Evolutionary conservation across 2,329 filamentous ascomycete genomes (phyloP), one percentile per base, ranked within the genome.

Genomic region (Fusarium sp.): DNA sequence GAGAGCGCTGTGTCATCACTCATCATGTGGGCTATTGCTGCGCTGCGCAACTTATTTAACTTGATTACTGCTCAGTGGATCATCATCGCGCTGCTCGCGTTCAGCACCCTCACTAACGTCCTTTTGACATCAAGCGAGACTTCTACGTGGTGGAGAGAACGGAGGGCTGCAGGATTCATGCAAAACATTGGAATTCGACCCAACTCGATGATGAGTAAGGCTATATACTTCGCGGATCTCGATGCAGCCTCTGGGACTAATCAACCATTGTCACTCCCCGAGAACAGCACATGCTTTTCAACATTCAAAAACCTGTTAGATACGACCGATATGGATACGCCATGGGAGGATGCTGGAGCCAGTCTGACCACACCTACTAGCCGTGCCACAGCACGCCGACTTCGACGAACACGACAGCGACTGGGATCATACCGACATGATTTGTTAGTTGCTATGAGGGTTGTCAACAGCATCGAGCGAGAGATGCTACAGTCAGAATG

Each of bases 401-500:
- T 98, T 31, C 88, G 91, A 48, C 88, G 90, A 37, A 93, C 93
- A n/a, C 87, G 95, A 11, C 92, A 97, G 78, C 87, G 90, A 23
- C 87, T 99, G 0, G 95, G 92, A 1, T 83, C 88, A 4, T 96
- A 97, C 76, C 87, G 96, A 4, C 93, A 99, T 77, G 94, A 98
- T 75, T 83, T 99, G 20, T 81, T 98, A 4, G 94, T 99, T 7
- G 94, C 94, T 7, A 89, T 98, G 82, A 89, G 94, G 6, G 88
- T 97, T 4, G 90, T 98, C 63, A 97, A 98, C 79, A 90, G 87
- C 58, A 89, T 98, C 27, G 96, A 98, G 82, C 86, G 87, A 59
- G 94, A 97, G 77, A 90, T 97, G 77, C 79, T 98, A 53, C 87
- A 89, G 73, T 91, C 91, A 1, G 95, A 97, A 78, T 99, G 94